A percentile compares a stretch with the other conserved stretches of the same genome.
Evolutionary conservation across 2,329 filamentous ascomycete species (phyloP).

Genomic region (Chrysosporium queenslandicum): DNA sequence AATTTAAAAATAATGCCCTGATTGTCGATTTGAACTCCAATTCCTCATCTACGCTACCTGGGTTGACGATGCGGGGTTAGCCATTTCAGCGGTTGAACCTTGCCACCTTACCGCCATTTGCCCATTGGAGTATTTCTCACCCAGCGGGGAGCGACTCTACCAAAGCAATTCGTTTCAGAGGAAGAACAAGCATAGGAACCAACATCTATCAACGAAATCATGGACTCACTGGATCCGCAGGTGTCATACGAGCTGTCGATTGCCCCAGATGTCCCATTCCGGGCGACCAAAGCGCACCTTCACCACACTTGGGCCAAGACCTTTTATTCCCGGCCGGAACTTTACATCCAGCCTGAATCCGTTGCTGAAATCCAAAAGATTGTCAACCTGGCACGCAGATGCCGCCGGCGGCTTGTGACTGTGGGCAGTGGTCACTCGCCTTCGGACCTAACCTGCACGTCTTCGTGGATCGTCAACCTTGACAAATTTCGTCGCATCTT

Average conservation of each 20-base stretch:
- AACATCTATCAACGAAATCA: neutral
- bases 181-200: neutral
- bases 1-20: neutral
- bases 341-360: conserved; percentile 77
- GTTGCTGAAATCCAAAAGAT: conserved; percentile 74
- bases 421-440: conserved; percentile 91
- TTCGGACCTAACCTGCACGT: conserved; percentile 82
- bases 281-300: conserved; percentile 58
- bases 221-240: conserved; percentile 15
- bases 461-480: conserved; percentile 87
- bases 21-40: neutral
- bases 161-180: neutral
- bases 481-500: conserved; percentile 70
- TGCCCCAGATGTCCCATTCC: conserved; percentile 61
- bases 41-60: neutral
- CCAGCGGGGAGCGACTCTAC: neutral
- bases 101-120: neutral
- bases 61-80: conserved; percentile 6
- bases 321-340: conserved; percentile 77
- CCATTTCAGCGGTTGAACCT: neutral
- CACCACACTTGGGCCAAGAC: conserved; percentile 95
- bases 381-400: conserved; percentile 67
- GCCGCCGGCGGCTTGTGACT: conserved; percentile 69
- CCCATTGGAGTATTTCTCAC: neutral
- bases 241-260: conserved; percentile 45